Percentiles rank a stretch among this genome's conserved stretches.
Evolutionary conservation across 495 filamentous ascomycete genomes (phyloP).

Genomic region (Entonaema liquescens): DNA sequence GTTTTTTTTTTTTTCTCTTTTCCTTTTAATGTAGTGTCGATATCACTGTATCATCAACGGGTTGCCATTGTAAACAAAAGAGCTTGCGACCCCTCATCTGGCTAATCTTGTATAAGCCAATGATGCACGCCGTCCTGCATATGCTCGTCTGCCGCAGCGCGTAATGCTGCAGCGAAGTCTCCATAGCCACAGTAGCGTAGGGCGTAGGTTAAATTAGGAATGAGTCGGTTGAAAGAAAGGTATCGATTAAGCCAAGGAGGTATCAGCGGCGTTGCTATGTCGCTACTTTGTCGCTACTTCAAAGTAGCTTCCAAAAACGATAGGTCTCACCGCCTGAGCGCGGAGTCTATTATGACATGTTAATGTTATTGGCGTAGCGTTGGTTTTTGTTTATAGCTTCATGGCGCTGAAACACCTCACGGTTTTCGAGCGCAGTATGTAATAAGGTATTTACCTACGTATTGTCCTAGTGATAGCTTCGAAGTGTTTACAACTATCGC

Average conservation of each 20-base stretch:
- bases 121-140: conserved; percentile 8
- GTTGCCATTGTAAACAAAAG: conserved; percentile 36
- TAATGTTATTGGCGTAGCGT: conserved; percentile 34
- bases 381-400: conserved; percentile 29
- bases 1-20: too few relatives aligned
- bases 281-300: not conserved
- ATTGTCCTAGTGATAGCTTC: conserved; percentile 6
- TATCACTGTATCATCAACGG: conserved; percentile 9
- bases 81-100: conserved; percentile 11
- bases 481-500: not conserved
- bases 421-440: not conserved
- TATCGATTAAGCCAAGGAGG: not conserved
- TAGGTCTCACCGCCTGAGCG: conserved; percentile 30
- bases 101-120: conserved; percentile 19
- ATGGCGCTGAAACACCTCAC: conserved; percentile 24
- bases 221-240: conserved; percentile 19
- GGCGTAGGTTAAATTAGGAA: conserved; percentile 23
- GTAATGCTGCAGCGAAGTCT: conserved; percentile 36
- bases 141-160: conserved; percentile 26
- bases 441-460: conserved; percentile 14
- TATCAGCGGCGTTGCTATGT: conserved; percentile 24
- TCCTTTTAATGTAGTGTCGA: not conserved
- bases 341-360: conserved; percentile 15
- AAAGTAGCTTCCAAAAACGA: conserved; percentile 30
- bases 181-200: conserved; percentile 34